These are phyloP conservation scores for Diatrype stigma DNA, from an alignment of 2,329 filamentous ascomycete species.

Conservation along the genomic window DNA sequence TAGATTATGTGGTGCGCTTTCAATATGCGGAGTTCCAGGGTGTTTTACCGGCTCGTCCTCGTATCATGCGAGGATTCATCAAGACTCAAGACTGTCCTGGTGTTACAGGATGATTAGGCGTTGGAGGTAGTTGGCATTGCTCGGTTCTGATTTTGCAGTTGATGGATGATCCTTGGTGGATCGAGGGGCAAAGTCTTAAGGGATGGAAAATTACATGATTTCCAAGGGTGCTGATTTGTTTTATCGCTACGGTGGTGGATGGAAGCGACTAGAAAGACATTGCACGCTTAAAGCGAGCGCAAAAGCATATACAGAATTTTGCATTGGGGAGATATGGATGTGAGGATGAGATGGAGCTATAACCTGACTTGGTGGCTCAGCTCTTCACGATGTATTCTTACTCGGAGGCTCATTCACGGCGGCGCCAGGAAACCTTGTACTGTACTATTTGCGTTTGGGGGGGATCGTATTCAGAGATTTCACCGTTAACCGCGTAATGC, in stretches of 20 bases:
- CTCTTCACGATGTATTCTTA: not conserved
- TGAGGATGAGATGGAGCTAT: not conserved
- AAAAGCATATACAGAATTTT: not conserved
- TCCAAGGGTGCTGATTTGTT: no score
- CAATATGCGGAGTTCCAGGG: not conserved
- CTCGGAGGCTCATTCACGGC: not conserved
- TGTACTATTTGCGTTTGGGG: not conserved
- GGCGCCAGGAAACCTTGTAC: not conserved
- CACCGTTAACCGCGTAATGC: not conserved
- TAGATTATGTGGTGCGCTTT: not conserved
- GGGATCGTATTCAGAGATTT: not conserved
- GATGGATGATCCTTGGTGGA: not conserved
- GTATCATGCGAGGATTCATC: not conserved
- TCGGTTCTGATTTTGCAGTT: not conserved
- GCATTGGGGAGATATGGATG: not conserved
- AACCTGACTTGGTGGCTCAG: no score
- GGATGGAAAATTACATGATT: no score
- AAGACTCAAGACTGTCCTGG: not conserved
- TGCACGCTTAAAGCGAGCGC: not conserved
- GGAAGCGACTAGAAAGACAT: not conserved
- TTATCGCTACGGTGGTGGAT: no score
- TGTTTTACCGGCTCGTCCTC: not conserved
- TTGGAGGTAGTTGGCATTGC: not conserved
- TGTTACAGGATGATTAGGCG: not conserved
- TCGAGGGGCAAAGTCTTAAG: not conserved